Percentiles rank a stretch among this genome's conserved stretches.
These are phyloP conservation scores for Coemansia sp. DNA, from an alignment of 192 early-diverging fungal genomes.

Conservation along the genomic window DNA sequence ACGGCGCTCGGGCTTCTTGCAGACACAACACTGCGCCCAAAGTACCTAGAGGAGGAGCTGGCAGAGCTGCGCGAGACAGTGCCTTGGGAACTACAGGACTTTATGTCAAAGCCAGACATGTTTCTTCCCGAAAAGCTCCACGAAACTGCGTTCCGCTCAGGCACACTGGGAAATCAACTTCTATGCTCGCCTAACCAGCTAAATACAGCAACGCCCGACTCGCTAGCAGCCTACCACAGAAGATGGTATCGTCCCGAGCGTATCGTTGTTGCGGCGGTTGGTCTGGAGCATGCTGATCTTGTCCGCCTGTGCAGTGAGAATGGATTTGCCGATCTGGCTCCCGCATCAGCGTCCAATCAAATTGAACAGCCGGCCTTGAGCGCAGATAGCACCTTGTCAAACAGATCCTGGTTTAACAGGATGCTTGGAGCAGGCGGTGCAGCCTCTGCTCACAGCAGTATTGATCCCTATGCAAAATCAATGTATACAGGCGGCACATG, in stretches of 20 bases:
- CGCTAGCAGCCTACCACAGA: slow-evolving; percentile 67
- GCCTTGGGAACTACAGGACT: slow-evolving; percentile 85
- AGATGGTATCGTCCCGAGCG: slow-evolving; percentile 90
- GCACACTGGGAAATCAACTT: slow-evolving; percentile 80
- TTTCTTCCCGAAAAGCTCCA: slow-evolving; percentile 87
- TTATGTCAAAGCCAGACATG: slow-evolving; percentile 80
- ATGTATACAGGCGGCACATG: slow-evolving; percentile 82
- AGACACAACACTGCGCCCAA: slow-evolving; percentile 76
- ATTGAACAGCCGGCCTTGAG: slow-evolving; percentile 4
- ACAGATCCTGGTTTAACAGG: slow-evolving; percentile 28
- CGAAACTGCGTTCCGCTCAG: slow-evolving; percentile 71
- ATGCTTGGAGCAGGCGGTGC: slow-evolving; percentile 19
- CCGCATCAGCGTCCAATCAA: slow-evolving; percentile 29
- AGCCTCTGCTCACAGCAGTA: slow-evolving; percentile 7
- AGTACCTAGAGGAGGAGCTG: slow-evolving; percentile 72
- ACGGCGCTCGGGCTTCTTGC: slow-evolving; percentile 73
- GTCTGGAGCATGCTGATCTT: slow-evolving; percentile 80
- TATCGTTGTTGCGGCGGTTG: slow-evolving; percentile 86
- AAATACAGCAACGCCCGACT: slow-evolving; percentile 61
- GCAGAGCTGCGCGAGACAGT: slow-evolving; percentile 75
- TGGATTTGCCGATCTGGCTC: slow-evolving; percentile 68
- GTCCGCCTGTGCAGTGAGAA: slow-evolving; percentile 62
- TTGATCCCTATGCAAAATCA: slow-evolving; percentile 50
- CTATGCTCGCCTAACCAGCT: slow-evolving; percentile 70
- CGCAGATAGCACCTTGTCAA: background rate